Evolutionary conservation across 2,329 filamentous ascomycete species (phyloP).

Genomic region (Diaporthe citri): DNA sequence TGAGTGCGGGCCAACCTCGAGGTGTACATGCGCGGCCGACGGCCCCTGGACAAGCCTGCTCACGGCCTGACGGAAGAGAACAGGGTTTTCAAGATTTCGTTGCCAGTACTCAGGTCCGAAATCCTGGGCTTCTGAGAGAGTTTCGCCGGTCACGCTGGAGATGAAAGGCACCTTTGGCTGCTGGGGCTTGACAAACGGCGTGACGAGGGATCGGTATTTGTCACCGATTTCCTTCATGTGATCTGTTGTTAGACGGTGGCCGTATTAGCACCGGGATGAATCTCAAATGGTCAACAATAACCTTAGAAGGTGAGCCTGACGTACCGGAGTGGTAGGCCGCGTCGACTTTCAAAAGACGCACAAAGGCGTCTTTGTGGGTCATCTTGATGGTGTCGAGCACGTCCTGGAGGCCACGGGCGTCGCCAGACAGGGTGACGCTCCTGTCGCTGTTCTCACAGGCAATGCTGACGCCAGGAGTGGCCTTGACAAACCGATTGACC

Average conservation of each 20-base stretch:
- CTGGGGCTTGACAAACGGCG: background rate
- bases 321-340: conserved; percentile 50
- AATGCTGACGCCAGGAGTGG: background rate
- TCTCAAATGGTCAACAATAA: background rate
- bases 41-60: background rate
- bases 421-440: conserved; percentile 52
- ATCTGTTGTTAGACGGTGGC: conserved; percentile 32
- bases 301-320: background rate
- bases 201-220: background rate
- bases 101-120: conserved; percentile 45
- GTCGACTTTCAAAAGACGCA: conserved; percentile 44
- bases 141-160: background rate
- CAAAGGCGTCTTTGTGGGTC: conserved; percentile 44
- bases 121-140: background rate
- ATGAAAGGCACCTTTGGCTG: background rate
- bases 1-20: conserved; percentile 42
- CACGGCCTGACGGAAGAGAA: conserved; percentile 39
- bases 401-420: conserved; percentile 43
- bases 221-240: conserved; percentile 38
- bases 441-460: conserved; percentile 40
- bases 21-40: background rate
- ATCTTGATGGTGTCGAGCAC: conserved; percentile 43
- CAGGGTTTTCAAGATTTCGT: conserved; percentile 48
- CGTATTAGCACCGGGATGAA: background rate
- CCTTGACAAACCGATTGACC: background rate